Percentiles rank a stretch among this genome's conserved stretches.
phyloP scores from a whole-genome alignment of 495 filamentous ascomycete genomes.

The Margaritispora aquatica region DNA sequence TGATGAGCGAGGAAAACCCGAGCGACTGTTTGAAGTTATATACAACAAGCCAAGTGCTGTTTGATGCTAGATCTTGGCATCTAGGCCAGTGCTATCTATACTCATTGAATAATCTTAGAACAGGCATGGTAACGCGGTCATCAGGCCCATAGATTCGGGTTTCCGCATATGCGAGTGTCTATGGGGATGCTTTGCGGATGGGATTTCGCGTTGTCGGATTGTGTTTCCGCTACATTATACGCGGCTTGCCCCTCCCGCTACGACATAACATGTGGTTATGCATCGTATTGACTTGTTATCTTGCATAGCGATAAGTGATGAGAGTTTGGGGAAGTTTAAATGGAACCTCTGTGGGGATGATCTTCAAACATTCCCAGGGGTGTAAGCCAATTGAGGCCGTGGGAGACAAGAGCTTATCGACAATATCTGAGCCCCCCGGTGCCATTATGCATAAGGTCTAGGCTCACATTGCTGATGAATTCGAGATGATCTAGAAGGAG shows the following conservation, averaged over 20 bases:
- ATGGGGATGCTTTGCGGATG: neutral
- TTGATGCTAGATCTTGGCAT: neutral
- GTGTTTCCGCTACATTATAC: neutral
- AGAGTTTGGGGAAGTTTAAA: neutral
- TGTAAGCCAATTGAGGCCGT: neutral
- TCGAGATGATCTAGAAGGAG: too few relatives aligned
- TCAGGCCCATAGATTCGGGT: neutral
- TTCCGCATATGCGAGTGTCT: neutral
- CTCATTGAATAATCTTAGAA: neutral
- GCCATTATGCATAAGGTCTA: neutral
- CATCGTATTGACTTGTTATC: neutral
- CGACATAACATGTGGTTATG: neutral
- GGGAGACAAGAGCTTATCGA: neutral
- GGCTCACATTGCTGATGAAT: neutral
- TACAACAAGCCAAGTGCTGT: neutral
- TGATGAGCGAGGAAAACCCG: neutral
- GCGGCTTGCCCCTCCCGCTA: neutral
- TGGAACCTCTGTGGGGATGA: neutral
- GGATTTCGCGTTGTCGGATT: neutral
- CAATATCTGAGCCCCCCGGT: neutral
- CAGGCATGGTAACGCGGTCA: neutral
- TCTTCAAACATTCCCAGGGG: neutral
- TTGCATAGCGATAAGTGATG: neutral
- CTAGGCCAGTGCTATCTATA: neutral
- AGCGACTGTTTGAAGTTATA: neutral